Percentiles rank a stretch among this genome's conserved stretches.
Evolutionary conservation across 163 green algal species (phyloP).

Genomic region (Chlorella variabilis): DNA sequence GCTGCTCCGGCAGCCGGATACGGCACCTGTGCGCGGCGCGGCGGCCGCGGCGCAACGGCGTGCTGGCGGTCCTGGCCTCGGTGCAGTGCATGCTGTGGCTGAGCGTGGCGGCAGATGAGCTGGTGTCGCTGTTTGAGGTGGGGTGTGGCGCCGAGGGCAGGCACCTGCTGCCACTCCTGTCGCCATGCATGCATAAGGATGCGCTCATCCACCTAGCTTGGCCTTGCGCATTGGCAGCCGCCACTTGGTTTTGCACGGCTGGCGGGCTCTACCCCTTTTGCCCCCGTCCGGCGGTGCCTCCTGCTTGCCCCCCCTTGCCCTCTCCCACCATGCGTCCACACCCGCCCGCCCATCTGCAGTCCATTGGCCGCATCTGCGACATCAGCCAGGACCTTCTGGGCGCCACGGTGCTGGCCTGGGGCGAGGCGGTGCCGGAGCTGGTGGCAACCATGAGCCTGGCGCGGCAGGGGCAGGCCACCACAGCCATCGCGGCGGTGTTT

Average conservation of each 20-base stretch:
- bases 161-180: neutral
- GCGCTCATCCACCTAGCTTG: too few relatives aligned
- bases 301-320: too few relatives aligned
- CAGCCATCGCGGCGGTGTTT: constrained; percentile 86
- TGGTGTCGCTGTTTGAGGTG: constrained; percentile 53
- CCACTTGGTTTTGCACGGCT: too few relatives aligned
- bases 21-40: neutral
- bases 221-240: too few relatives aligned
- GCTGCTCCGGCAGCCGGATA: neutral
- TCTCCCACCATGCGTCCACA: neutral
- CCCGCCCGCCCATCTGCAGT: too few relatives aligned
- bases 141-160: neutral
- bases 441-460: constrained; percentile 29
- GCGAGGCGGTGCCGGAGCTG: constrained; percentile 71
- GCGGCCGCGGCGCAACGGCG: constrained; percentile 16
- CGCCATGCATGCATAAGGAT: too few relatives aligned
- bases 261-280: too few relatives aligned
- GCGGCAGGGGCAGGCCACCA: constrained; percentile 53
- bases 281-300: too few relatives aligned
- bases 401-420: constrained; percentile 87
- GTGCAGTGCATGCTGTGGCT: constrained; percentile 45
- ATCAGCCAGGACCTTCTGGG: constrained; percentile 59
- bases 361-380: constrained; percentile 63
- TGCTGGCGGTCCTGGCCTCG: constrained; percentile 36
- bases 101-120: constrained; percentile 42